Base-by-base conservation (phyloP, 345 rosid species). In the Chamaenerion angustifolium region DNA sequence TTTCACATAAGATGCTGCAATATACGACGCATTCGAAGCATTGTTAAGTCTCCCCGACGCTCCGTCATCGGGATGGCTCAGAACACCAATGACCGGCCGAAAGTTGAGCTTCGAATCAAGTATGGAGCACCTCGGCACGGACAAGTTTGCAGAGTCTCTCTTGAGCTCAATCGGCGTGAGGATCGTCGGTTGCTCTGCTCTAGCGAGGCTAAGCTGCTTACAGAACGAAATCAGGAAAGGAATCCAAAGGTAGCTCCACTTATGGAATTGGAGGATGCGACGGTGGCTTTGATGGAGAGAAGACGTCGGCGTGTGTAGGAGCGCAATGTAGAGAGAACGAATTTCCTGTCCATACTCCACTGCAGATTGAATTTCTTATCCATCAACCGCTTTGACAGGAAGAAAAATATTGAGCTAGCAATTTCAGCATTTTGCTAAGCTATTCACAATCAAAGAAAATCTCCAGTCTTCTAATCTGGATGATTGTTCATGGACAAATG, bases 1-100 rank as follows among this genome's bases (percentile, higher is more conserved):
- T 76, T 90, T 90, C 57, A 86, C 88, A 42, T 86, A 90, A 16
- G 95, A 90, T 7, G 98, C 86, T 0, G 94, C 85, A 15, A 90
- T 77, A 58, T 69, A 81, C 15, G 94, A 79, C 12, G 75, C 71
- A 46, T 61, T 60, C 0, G 80, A 56, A 6, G 67, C 78, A 40
- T 86, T 75, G 51, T 41, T 83, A 46, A 90, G 64, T 51, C 95
- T 64, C 4, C 95, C 98, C 8, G 88, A 76, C 5, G 94, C 92
- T 19, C 98, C 95, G 13, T 90, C 98, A 0, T 95, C 95, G 0
- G 95, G 95, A 57, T 86, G 98, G 23, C 68, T 79, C 1, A 90
- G 58, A 14, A 90, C 81, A 6, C 95, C 95, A 48, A 90, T 78
- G 19, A 85, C 85, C n/a, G 98, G 92, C 13, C 73, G 71, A 62